Percentiles rank a stretch among this genome's conserved stretches.
phyloP scores from a whole-genome alignment of 345 rosid genomes.

The Hibiscus syriacus region DNA sequence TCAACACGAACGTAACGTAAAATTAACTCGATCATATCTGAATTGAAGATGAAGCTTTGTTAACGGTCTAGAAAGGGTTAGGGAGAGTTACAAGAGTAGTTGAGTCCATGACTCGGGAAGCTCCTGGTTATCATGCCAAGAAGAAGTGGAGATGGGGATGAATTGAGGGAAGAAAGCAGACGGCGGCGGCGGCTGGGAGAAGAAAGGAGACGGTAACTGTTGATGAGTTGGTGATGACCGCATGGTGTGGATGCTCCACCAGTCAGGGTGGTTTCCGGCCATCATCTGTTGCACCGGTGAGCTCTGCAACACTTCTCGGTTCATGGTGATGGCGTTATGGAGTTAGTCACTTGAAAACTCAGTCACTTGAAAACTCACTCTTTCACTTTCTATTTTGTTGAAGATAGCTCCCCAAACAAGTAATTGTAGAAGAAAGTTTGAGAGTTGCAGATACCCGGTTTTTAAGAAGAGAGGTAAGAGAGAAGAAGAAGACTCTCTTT shows the following conservation, averaged over 20 bases:
- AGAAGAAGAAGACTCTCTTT: neutral
- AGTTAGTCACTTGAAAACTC: too few relatives aligned
- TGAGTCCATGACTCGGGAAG: constrained; percentile 89
- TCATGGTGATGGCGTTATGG: constrained; percentile 26
- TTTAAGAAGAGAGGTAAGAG: constrained; percentile 44
- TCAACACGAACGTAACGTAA: neutral
- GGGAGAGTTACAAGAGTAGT: constrained; percentile 52
- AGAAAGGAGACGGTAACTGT: constrained; percentile 7
- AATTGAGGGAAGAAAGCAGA: constrained; percentile 27
- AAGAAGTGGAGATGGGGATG: constrained; percentile 35
- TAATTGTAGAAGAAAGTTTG: constrained; percentile 39
- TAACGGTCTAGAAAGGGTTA: neutral
- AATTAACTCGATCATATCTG: neutral
- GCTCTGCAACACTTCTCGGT: constrained; percentile 63
- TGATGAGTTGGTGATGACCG: constrained; percentile 28
- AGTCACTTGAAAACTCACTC: constrained; percentile 7
- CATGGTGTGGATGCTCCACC: constrained; percentile 71
- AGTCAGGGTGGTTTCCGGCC: constrained; percentile 70
- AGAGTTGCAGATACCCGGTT: constrained; percentile 30
- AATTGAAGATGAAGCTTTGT: neutral
- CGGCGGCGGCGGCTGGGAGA: neutral
- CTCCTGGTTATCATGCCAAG: constrained; percentile 43
- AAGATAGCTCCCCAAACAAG: constrained; percentile 33
- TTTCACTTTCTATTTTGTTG: neutral
- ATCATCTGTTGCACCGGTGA: constrained; percentile 77